These are phyloP conservation scores for Nigrospora oryzae DNA, from an alignment of 2,329 filamentous ascomycete genomes.

Conservation along the genomic window DNA sequence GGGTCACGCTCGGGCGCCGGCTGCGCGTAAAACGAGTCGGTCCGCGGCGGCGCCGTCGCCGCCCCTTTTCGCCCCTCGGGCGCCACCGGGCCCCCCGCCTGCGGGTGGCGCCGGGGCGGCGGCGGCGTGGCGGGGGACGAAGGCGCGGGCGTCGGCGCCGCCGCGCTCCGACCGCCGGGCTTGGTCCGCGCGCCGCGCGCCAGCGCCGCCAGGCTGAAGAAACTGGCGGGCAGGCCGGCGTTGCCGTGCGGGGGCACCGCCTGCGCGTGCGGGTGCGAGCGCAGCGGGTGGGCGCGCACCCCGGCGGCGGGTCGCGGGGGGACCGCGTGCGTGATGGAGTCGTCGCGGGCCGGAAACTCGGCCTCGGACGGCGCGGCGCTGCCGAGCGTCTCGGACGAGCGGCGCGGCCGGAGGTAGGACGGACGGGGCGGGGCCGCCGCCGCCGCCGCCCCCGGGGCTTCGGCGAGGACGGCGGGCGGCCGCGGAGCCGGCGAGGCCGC, in stretches of 20 bases:
- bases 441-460: not conserved
- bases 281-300: not conserved
- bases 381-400: not conserved
- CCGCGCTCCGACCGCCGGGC: not conserved
- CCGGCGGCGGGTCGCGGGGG: not conserved
- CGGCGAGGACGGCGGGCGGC: not conserved
- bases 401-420: not conserved
- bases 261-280: too few relatives aligned
- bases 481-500: not conserved
- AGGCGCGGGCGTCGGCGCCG: not conserved
- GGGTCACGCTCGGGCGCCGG: not conserved
- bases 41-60: not conserved
- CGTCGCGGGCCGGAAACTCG: not conserved
- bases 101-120: not conserved
- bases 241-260: not conserved
- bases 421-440: not conserved
- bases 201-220: conserved; percentile 1
- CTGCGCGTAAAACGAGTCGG: not conserved
- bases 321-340: not conserved
- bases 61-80: not conserved
- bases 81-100: not conserved
- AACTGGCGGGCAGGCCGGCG: not conserved
- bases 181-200: not conserved
- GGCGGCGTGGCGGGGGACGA: not conserved
- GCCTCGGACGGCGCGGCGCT: not conserved